Base-by-base conservation (phyloP, 73 alveolate genomes). In the Paramecium sexaurelia region DNA sequence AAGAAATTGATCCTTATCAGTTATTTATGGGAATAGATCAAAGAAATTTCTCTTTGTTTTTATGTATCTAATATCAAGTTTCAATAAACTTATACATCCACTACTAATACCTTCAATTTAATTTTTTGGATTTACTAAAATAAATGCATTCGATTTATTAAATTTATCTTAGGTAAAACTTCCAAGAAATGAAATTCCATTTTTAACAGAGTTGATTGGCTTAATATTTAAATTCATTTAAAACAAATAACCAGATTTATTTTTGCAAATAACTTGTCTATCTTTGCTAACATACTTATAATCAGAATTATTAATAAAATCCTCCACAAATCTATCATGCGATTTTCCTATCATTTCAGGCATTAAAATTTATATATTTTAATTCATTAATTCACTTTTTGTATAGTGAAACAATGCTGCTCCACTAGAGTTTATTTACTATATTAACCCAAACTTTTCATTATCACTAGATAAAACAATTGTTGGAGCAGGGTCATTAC, bases 201-300 rank as follows among this genome's bases (percentile, higher is more conserved):
- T 75, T 75, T 75, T 75, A 35, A 75, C 68, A 10, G 88, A 75
- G 19, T 75, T 75, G 3, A 75, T 75, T 35, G 88, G 88, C 20
- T 75, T 75, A 10, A 75, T 75, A 27, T 75, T 35, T 36, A 75
- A 36, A 6, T 26, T 36, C 45, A 75, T 36, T 75, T 35, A 27
- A 22, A 75, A 75, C 37, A 75, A n/a, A 75, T 37, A 75, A 11
- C 40, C 36, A 37, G 68, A 15, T 27, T 75, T 75, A 37, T 22
- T 75, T 8, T 20, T 37, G 17, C 88, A 35, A 0, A 75, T 37
- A 6, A 75, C 67, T 36, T 75, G 4, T 75, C 88, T 75, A 40
- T 75, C 68, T 75, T 75, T 75, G n/a, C 68, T 35, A 19, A 37
- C 45, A 40, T 75, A 75, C 37, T 40, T 75, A 35, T 37, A 37